A percentile compares a stretch with the other conserved stretches of the same genome.
Conservation (phyloP, 371 early-diverging fungal genomes). For the Mortierella sp. region DNA sequence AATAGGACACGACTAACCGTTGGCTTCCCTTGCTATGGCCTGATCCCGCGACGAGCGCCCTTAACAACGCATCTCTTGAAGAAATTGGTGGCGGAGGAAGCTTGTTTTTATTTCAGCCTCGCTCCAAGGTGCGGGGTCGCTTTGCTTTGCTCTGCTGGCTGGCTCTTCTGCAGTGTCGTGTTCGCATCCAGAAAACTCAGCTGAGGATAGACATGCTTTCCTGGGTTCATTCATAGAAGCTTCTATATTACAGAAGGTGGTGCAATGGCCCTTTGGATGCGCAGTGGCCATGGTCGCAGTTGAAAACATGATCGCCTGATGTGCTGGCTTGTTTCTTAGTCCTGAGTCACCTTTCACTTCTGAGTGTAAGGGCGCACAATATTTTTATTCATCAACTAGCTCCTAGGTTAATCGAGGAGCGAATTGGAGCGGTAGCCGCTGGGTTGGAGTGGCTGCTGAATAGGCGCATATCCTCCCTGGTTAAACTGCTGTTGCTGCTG, state of each 20-base stretch:
- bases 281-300: too few species aligned
- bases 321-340: too few species aligned
- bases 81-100: neutral
- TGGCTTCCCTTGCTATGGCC: neutral
- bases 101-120: too few species aligned
- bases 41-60: neutral
- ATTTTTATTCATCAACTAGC: neutral
- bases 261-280: too few species aligned
- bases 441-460: constrained; percentile 30
- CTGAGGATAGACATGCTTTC: too few species aligned
- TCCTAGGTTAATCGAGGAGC: constrained; percentile 32
- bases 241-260: too few species aligned
- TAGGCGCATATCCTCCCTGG: constrained; percentile 32
- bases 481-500: constrained; percentile 28
- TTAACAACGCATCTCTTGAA: neutral
- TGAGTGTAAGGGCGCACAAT: neutral
- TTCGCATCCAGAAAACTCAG: too few species aligned
- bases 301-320: too few species aligned
- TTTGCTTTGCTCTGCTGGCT: too few species aligned
- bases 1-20: neutral
- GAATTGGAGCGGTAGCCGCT: constrained; percentile 33
- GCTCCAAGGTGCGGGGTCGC: too few species aligned
- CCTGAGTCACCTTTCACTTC: neutral
- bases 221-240: too few species aligned
- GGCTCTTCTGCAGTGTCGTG: too few species aligned